A percentile compares a stretch with the other conserved stretches of the same genome.
These are phyloP conservation scores for Saturnispora bothae DNA, from an alignment of 805 yeast species.

Conservation along the genomic window DNA sequence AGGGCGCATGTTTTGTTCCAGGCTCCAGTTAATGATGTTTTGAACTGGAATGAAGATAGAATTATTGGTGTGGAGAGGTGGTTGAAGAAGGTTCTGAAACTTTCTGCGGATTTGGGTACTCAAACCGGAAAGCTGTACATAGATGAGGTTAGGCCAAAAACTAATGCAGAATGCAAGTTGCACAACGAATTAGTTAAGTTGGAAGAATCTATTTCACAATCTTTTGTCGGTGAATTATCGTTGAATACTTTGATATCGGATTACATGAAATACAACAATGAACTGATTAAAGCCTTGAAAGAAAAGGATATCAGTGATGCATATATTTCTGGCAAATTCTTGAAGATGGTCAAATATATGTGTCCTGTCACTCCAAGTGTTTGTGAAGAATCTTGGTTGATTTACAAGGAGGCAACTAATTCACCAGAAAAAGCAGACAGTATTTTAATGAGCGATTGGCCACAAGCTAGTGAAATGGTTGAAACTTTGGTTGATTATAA, in stretches of 20 bases:
- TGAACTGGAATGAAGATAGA: constrained; percentile 85
- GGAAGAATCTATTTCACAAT: constrained; percentile 40
- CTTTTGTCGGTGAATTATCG: constrained; percentile 49
- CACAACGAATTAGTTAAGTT: constrained; percentile 47
- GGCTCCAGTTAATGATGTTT: constrained; percentile 74
- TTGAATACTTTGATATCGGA: constrained; percentile 84
- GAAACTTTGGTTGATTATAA: constrained; percentile 35
- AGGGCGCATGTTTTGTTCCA: constrained; percentile 89
- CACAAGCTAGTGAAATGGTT: constrained; percentile 33
- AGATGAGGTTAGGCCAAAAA: constrained; percentile 13
- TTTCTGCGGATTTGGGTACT: constrained; percentile 6
- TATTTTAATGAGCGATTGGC: constrained; percentile 57
- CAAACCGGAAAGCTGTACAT: not conserved
- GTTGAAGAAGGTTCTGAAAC: constrained; percentile 45
- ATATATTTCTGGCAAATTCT: constrained; percentile 21
- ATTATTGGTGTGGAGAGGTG: constrained; percentile 85
- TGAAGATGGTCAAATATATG: constrained; percentile 48
- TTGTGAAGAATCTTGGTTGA: constrained; percentile 76
- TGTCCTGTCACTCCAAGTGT: constrained; percentile 77
- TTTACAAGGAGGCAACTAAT: constrained; percentile 20
- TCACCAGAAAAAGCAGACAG: constrained; percentile 24
- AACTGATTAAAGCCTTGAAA: constrained; percentile 36
- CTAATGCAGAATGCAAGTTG: constrained; percentile 37
- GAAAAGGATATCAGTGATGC: constrained; percentile 23
- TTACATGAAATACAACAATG: constrained; percentile 71